Percentiles rank a stretch among this genome's conserved stretches.
Evolutionary conservation across 2,329 filamentous ascomycete species (phyloP).

Genomic region (Monilinia fructicola): DNA sequence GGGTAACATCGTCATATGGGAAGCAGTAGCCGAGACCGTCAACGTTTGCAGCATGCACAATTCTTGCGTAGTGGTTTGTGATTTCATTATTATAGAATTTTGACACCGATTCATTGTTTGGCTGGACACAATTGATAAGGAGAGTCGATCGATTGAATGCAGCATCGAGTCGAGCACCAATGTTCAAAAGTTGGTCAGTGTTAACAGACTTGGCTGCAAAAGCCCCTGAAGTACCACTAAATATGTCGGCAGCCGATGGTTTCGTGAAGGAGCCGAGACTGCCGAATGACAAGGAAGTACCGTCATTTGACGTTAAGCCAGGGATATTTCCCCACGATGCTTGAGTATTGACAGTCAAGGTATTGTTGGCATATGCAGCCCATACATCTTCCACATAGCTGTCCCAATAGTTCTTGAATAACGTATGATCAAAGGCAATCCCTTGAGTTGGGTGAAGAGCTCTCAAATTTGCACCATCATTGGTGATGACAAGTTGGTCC

Average conservation of each 20-base stretch:
- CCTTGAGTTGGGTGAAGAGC: slow-evolving; percentile 45
- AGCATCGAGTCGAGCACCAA: slow-evolving; percentile 72
- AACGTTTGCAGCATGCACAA: slow-evolving; percentile 60
- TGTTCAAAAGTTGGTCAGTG: slow-evolving; percentile 50
- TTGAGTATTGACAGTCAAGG: slow-evolving; percentile 64
- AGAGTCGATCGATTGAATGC: slow-evolving; percentile 75
- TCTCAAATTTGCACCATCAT: slow-evolving; percentile 42
- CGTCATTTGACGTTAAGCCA: slow-evolving; percentile 41
- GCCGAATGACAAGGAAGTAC: slow-evolving; percentile 43
- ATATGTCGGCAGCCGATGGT: slow-evolving; percentile 62
- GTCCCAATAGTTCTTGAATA: slow-evolving; percentile 47
- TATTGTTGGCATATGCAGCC: slow-evolving; percentile 43
- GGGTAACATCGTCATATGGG: slow-evolving; percentile 68
- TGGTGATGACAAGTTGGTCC: slow-evolving; percentile 50
- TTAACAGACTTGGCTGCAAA: slow-evolving; percentile 46
- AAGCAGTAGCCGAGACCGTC: slow-evolving; percentile 67
- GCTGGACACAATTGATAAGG: slow-evolving; percentile 52
- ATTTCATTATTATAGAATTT: slow-evolving; percentile 53
- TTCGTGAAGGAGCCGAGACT: slow-evolving; percentile 51
- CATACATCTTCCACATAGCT: slow-evolving; percentile 49
- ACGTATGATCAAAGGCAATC: slow-evolving; percentile 42
- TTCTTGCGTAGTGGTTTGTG: slow-evolving; percentile 67
- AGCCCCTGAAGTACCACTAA: slow-evolving; percentile 62
- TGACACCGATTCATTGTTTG: slow-evolving; percentile 48
- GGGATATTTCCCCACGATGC: slow-evolving; percentile 54